A percentile compares a stretch with the other conserved stretches of the same genome.
Conservation (phyloP, 225 moss, liverwort and hornwort species). For the Ulota crispa region DNA sequence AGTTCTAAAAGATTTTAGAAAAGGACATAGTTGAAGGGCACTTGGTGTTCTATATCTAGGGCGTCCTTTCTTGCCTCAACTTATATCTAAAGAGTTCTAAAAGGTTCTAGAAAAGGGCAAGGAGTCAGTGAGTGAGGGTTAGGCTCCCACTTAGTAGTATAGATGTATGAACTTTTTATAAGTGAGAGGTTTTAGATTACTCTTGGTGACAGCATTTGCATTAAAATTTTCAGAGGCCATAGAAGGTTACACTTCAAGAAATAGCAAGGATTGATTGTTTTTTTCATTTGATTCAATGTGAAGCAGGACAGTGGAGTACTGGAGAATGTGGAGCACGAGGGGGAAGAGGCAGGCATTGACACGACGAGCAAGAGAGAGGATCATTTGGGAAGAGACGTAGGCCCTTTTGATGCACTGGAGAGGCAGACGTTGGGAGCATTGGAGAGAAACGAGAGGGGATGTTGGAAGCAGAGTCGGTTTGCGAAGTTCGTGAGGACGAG, state of each 20-base stretch:
- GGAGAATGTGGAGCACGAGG: background rate
- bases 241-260: background rate
- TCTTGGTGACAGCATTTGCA: background rate
- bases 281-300: background rate
- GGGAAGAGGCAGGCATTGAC: background rate
- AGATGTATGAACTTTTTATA: background rate
- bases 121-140: too few relatives aligned
- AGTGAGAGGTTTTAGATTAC: background rate
- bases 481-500: slow-evolving; percentile 55
- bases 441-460: too few relatives aligned
- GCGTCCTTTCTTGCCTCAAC: too few relatives aligned
- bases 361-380: background rate
- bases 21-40: too few relatives aligned
- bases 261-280: too few relatives aligned
- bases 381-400: slow-evolving; percentile 46
- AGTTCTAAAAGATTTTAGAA: too few relatives aligned
- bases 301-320: background rate
- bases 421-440: slow-evolving; percentile 24
- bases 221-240: background rate
- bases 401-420: slow-evolving; percentile 55
- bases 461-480: slow-evolving; percentile 34
- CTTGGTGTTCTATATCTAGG: too few relatives aligned
- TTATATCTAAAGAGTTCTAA: too few relatives aligned
- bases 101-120: too few relatives aligned
- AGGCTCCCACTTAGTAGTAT: too few relatives aligned